Evolutionary conservation across 2,329 filamentous ascomycete genomes (phyloP).

Genomic region (Boeremia exigua): DNA sequence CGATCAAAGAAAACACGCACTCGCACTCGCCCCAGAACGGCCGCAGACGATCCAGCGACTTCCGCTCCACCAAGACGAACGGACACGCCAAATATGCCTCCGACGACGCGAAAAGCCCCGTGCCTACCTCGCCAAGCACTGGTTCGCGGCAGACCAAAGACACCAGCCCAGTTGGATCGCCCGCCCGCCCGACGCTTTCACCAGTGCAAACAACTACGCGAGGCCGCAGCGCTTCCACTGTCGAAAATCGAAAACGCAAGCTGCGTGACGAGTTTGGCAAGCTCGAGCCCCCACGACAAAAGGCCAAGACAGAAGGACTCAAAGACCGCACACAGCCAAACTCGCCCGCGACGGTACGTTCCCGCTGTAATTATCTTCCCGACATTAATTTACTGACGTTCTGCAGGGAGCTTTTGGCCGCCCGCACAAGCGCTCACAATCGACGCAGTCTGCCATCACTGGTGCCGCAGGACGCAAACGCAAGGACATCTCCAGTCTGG

Average conservation of each 20-base stretch:
- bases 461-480: slow-evolving; percentile 41
- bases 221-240: slow-evolving; percentile 46
- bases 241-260: slow-evolving; percentile 51
- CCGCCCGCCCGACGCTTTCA: slow-evolving; percentile 32
- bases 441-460: slow-evolving; percentile 44
- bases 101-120: slow-evolving; percentile 42
- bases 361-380: neutral
- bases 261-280: slow-evolving; percentile 44
- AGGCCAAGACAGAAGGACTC: slow-evolving; percentile 46
- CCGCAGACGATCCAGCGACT: slow-evolving; percentile 32
- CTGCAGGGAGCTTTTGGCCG: slow-evolving; percentile 36
- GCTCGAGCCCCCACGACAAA: slow-evolving; percentile 50
- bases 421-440: slow-evolving; percentile 48
- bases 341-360: slow-evolving; percentile 40
- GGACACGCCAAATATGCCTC: slow-evolving; percentile 36
- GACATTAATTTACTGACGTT: neutral
- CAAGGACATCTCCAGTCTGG: slow-evolving; percentile 40
- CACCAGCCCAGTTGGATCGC: slow-evolving; percentile 41
- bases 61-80: slow-evolving; percentile 33
- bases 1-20: slow-evolving; percentile 38
- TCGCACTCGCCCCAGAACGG: slow-evolving; percentile 38
- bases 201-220: slow-evolving; percentile 36
- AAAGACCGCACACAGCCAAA: slow-evolving; percentile 41
- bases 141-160: slow-evolving; percentile 44
- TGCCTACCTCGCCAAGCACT: slow-evolving; percentile 46